These are phyloP conservation scores for Brachypodium distachyon DNA, from an alignment of 202 grass and related monocot genomes.

Conservation along the genomic window DNA sequence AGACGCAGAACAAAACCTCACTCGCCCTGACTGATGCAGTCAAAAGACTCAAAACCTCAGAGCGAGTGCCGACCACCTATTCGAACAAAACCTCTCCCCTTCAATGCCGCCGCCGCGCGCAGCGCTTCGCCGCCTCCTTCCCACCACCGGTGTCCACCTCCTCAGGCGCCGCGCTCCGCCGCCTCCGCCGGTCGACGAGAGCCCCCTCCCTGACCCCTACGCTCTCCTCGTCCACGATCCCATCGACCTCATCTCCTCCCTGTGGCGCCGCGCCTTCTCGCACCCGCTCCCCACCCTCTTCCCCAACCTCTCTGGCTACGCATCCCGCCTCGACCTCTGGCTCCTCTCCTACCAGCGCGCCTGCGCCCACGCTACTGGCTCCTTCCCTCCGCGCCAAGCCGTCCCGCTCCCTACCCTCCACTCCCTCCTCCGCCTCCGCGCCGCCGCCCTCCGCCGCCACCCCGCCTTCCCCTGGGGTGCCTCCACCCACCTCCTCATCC, in stretches of 20 bases:
- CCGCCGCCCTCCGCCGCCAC: slow-evolving; percentile 43
- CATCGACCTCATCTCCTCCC: slow-evolving; percentile 58
- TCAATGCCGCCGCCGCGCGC: slow-evolving; percentile 21
- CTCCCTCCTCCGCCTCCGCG: slow-evolving; percentile 67
- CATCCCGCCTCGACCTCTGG: slow-evolving; percentile 82
- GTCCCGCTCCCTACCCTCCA: slow-evolving; percentile 61
- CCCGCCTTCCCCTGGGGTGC: slow-evolving; percentile 72
- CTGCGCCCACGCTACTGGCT: slow-evolving; percentile 65
- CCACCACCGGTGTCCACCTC: background rate
- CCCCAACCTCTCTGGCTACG: slow-evolving; percentile 83
- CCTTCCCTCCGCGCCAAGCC: slow-evolving; percentile 57
- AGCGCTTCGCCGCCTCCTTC: slow-evolving; percentile 18
- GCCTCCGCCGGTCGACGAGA: background rate
- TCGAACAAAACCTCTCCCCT: slow-evolving; percentile 27
- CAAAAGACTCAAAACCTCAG: no score
- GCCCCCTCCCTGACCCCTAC: slow-evolving; percentile 50
- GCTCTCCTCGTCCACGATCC: slow-evolving; percentile 76
- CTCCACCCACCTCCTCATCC: slow-evolving; percentile 63
- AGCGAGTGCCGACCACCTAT: background rate
- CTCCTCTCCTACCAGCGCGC: slow-evolving; percentile 84
- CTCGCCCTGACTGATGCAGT: no score
- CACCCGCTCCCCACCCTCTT: slow-evolving; percentile 30
- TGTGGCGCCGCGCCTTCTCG: slow-evolving; percentile 78
- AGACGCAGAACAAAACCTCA: no score
- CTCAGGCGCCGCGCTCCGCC: background rate